A percentile compares a stretch with the other conserved stretches of the same genome.
phyloP scores from a whole-genome alignment of 805 yeast genomes.

The Wickerhamiella kurtzmanii region DNA sequence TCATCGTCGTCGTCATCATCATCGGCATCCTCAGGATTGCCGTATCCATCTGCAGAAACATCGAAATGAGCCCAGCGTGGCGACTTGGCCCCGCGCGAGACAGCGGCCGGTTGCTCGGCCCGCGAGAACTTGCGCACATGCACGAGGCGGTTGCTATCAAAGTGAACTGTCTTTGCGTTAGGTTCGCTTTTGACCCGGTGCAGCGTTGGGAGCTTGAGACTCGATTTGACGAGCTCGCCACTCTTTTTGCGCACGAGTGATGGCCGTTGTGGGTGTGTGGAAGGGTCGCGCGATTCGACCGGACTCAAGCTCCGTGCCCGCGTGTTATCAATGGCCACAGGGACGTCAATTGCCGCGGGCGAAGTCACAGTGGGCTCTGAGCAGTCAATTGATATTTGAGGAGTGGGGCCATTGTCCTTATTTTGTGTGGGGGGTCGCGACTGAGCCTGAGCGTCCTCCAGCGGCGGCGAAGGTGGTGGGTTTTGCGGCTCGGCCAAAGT shows the following conservation, averaged over 20 bases:
- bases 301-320: neutral
- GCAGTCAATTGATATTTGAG: no score
- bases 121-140: slow-evolving; percentile 60
- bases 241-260: slow-evolving; percentile 64
- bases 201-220: slow-evolving; percentile 38
- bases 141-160: slow-evolving; percentile 39
- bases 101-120: slow-evolving; percentile 63
- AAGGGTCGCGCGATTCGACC: neutral
- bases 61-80: neutral
- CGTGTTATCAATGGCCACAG: neutral
- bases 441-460: no score
- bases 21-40: slow-evolving; percentile 37
- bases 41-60: slow-evolving; percentile 30
- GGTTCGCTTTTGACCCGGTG: slow-evolving; percentile 28
- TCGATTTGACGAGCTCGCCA: slow-evolving; percentile 74
- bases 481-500: no score
- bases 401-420: no score
- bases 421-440: no score
- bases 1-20: slow-evolving; percentile 23
- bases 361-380: neutral
- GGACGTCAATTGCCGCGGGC: neutral
- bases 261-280: no score
- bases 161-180: slow-evolving; percentile 54
- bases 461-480: no score
- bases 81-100: slow-evolving; percentile 29